These are phyloP conservation scores for Harringtonia aguacate DNA, from an alignment of 2,329 filamentous ascomycete species.

Conservation along the genomic window DNA sequence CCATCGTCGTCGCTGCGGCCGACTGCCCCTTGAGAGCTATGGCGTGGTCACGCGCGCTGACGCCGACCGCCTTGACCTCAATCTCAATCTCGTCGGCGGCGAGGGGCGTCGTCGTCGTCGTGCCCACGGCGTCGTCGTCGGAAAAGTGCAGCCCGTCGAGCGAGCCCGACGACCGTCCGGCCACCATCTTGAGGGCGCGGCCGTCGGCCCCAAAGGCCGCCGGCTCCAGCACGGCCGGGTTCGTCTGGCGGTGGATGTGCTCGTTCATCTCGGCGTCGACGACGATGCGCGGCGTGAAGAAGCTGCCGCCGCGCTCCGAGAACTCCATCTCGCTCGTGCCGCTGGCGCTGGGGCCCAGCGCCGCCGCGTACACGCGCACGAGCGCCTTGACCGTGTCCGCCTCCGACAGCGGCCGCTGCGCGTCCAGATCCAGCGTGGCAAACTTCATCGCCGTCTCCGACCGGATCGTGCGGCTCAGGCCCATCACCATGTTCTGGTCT, in stretches of 20 bases:
- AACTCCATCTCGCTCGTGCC: slow-evolving; percentile 30
- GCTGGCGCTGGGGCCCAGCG: slow-evolving; percentile 21
- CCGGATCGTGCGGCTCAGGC: slow-evolving; percentile 32
- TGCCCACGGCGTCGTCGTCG: slow-evolving; percentile 21
- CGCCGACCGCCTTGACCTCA: slow-evolving; percentile 28
- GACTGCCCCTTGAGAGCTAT: slow-evolving; percentile 27
- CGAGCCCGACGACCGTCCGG: slow-evolving; percentile 27
- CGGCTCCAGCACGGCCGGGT: slow-evolving; percentile 24
- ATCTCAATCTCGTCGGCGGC: slow-evolving; percentile 28
- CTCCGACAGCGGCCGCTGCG: slow-evolving; percentile 14
- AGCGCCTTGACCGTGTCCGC: slow-evolving; percentile 15
- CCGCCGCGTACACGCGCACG: slow-evolving; percentile 22
- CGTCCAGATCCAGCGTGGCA: slow-evolving; percentile 34
- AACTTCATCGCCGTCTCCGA: slow-evolving; percentile 34
- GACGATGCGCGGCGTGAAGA: slow-evolving; percentile 28
- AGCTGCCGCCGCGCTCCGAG: slow-evolving; percentile 24
- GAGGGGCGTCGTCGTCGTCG: slow-evolving; percentile 14
- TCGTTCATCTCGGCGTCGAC: slow-evolving; percentile 30
- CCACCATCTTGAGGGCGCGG: slow-evolving; percentile 24
- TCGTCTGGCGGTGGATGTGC: slow-evolving; percentile 30
- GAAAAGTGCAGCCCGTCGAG: slow-evolving; percentile 29
- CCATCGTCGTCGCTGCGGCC: slow-evolving; percentile 18
- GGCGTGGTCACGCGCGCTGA: slow-evolving; percentile 34
- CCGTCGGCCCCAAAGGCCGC: slow-evolving; percentile 27
- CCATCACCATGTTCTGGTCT: slow-evolving; percentile 32